Conservation (phyloP, 2,329 filamentous ascomycete species). For the Diplodia intermedia region DNA sequence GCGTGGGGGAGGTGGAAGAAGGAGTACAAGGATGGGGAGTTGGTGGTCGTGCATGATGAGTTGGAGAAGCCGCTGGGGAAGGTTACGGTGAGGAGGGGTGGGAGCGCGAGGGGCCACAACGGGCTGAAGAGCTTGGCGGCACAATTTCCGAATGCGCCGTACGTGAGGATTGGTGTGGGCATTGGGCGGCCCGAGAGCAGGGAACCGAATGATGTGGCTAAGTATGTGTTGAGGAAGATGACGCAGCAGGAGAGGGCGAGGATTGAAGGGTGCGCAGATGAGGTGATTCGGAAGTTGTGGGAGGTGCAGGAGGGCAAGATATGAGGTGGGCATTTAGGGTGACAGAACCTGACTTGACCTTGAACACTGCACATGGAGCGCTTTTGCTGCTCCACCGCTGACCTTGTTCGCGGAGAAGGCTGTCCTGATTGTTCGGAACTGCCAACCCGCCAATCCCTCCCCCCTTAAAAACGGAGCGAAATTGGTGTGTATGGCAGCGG, state of each 20-base stretch:
- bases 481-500: not conserved
- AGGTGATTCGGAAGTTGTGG: slow-evolving; percentile 61
- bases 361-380: not conserved
- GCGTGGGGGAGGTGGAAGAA: slow-evolving; percentile 24
- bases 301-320: slow-evolving; percentile 53
- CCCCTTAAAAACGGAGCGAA: not conserved
- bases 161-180: slow-evolving; percentile 75
- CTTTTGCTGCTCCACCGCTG: not conserved
- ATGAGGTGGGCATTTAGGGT: not conserved
- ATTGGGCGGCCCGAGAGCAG: slow-evolving; percentile 82
- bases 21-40: slow-evolving; percentile 47
- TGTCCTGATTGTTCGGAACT: not conserved
- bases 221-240: slow-evolving; percentile 79
- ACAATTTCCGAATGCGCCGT: slow-evolving; percentile 46
- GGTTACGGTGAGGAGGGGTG: slow-evolving; percentile 69
- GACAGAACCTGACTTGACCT: not conserved
- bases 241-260: slow-evolving; percentile 57
- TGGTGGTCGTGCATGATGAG: slow-evolving; percentile 90
- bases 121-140: slow-evolving; percentile 52
- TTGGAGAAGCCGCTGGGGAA: slow-evolving; percentile 75
- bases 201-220: slow-evolving; percentile 70
- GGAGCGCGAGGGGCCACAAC: slow-evolving; percentile 56
- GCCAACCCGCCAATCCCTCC: not conserved
- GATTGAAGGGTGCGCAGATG: slow-evolving; percentile 52
- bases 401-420: not conserved